Evolutionary conservation across 2,329 filamentous ascomycete species (phyloP), one percentile per base, ranked within the genome.

Genomic region (Verticillium dahliae): DNA sequence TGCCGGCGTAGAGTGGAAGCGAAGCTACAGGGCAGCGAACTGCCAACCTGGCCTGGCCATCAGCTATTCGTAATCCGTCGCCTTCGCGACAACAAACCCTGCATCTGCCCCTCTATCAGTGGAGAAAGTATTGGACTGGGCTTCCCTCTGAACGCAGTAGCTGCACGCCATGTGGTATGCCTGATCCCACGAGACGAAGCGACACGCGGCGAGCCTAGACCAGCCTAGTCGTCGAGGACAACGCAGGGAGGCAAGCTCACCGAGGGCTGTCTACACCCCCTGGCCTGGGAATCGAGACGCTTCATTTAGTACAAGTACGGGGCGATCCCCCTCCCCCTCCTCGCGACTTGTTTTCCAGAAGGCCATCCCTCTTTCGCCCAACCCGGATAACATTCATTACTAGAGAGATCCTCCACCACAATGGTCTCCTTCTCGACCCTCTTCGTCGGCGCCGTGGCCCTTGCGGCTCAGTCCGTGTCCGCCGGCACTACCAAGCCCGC

Each of bases 401-500:
- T 14, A 56, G 54, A 56, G 54, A 56, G 54, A 35, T 52, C 45
- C 45, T 52, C 45, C 45, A 37, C 10, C 45, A 56, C 33, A 39
- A 58, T 58, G 57, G 38, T 41, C 39, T 31, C 57, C 39, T 18
- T 58, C 57, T 18, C 45, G 38, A 39, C 41, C 38, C 38, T 58
- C 38, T 39, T 41, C 57, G 27, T 45, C 39, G 39, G 57, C 57
- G 57, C 39, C 38, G 57, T 39, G 18, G 56, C 38, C 38, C 35
- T 58, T 14, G 57, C 57, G 13, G 38, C 38, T 15, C 57, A 35
- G 57, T 50, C 57, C n/a, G 57, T 58, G 22, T 58, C 57, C n/a
- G 57, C 57, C 39, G 39, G 57, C 57, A 31, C 57, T 18, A 31
- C 45, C 27, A 31, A 31, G 38, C 31, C 38, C 31, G n/a, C 35